phyloP scores from a whole-genome alignment of 345 rosid genomes.

The Eutrema japonicum region DNA sequence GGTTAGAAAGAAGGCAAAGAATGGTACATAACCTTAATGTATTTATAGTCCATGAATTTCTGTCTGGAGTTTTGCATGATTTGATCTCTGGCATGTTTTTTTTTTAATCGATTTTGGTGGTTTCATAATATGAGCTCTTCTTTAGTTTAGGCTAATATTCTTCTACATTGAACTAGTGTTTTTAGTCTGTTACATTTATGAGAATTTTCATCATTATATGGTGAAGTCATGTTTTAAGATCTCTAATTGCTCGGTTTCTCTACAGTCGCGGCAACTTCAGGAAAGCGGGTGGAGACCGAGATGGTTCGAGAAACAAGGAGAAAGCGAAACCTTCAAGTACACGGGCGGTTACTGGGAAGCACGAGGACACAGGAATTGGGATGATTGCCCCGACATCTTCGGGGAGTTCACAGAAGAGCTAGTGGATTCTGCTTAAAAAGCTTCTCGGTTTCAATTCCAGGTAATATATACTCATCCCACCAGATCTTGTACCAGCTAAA shows the following conservation, averaged over 20 bases:
- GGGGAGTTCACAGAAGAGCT: conserved; percentile 69
- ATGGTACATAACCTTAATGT: conserved; percentile 57
- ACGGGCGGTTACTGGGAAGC: conserved; percentile 95
- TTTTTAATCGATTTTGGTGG: no score
- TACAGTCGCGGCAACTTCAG: conserved; percentile 86
- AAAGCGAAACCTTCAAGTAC: conserved; percentile 69
- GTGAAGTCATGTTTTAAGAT: not conserved
- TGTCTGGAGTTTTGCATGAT: not conserved
- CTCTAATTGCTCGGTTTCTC: not conserved
- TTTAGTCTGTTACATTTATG: not conserved
- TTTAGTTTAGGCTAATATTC: not conserved
- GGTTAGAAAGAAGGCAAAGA: conserved; percentile 94
- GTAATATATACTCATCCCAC: conserved; percentile 24
- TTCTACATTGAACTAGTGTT: not conserved
- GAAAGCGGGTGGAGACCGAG: conserved; percentile 93
- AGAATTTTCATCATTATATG: no score
- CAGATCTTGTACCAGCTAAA: not conserved
- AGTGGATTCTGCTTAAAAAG: conserved; percentile 45
- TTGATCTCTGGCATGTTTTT: not conserved
- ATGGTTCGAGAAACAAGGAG: conserved; percentile 75
- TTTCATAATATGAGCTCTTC: no score
- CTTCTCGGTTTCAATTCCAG: conserved; percentile 15
- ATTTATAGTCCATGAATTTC: conserved; percentile 3
- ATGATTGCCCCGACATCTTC: conserved; percentile 78
- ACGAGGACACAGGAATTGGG: conserved; percentile 69